Base-by-base conservation (phyloP, 2,329 filamentous ascomycete species). In the Thelonectria blattea region DNA sequence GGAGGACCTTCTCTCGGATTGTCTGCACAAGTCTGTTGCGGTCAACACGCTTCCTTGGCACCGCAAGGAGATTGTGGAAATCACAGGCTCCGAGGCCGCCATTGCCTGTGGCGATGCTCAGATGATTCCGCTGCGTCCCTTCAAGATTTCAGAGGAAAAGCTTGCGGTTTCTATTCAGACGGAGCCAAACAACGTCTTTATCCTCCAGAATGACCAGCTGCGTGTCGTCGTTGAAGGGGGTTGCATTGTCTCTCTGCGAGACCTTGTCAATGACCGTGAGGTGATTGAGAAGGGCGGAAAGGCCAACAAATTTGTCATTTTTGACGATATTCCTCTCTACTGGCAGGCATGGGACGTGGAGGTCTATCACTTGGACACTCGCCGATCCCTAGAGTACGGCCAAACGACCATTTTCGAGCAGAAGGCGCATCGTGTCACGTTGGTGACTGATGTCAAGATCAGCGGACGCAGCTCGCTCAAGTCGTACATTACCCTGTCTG, bases 311-410 rank as follows among this genome's bases (percentile, higher is more conserved):
- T 87, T 95, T 52, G 93, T 98, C 65, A 88, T 98, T 22, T 98
- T 96, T 71, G 95, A 99, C 72, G 95, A 99, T 78, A 97, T 98
- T 78, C 93, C 93, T 20, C 84, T 97, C 22, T 97, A 96, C 80
- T 98, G 93, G 93, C 92, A 97, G 78, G 93, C 93, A 3, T 97
- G 94, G 93, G 94, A 99, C 75, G 94, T 98, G 6, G 95, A 99
- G 76, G 93, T 98, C 27, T 99, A 90, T 79, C 95, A 99, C 71
- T 85, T 98, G 24, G 88, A 96, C 56, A 95, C 93, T 2, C 88
- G 93, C 58, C 86, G 91, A 73, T 91, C 94, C 73, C 83, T 99
- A 14, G 73, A 84, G 6, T 85, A 88, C 17, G 84, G 85, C 63
- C 83, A 87, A 66, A 92, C 91, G 12, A 83, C 81, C 63, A 89